Evolutionary conservation across 2,329 filamentous ascomycete species (phyloP), one percentile per base, ranked within the genome.

Genomic region (Sarocladium strictum): DNA sequence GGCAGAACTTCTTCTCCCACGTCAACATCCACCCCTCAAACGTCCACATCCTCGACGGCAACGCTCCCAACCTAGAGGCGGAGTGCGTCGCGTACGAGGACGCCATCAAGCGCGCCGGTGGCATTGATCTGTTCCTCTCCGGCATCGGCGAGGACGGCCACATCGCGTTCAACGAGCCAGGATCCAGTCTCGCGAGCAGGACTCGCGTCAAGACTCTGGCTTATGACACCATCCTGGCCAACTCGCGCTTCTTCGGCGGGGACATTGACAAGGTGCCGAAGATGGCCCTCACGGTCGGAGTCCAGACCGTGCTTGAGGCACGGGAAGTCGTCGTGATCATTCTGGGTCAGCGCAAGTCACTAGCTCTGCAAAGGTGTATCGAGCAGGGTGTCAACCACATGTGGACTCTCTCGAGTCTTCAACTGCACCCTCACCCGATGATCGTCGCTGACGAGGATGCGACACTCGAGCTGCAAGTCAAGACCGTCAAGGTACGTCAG

Each of bases 151-250:
- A 89, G 54, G 90, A 95, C 66, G 90, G 90, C 4, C 90, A 95
- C 70, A 90, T 95, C 59, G 90, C 90, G 50, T 95, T 95, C 79
- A 95, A 95, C 70, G 90, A 95, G 71, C 90, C 90, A 3, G 90
- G 89, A 38, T 91, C 87, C 11, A 90, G 85, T 57, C 73, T 95
- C 58, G 80, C 81, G 61, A 90, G 86, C 55, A 81, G 88, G 47
- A 95, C 90, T 12, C 80, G 90, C 57, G 89, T 94, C 65, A 94
- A 94, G 79, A 94, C 90, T 1, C 75, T 95, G 53, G 88, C 90
- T 37, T 91, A 92, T 65, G 90, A 94, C 70, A 95, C 90, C 45
- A 90, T 94, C 57, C 74, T 92, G 3, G 89, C 89, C 59, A 95
- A 95, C 71, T 90, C 87, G 17, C 79, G 90, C 57, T 94, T 94